These are phyloP conservation scores for Triticum turgidum DNA, from an alignment of 176 grass and related monocot genomes.

Conservation along the genomic window DNA sequence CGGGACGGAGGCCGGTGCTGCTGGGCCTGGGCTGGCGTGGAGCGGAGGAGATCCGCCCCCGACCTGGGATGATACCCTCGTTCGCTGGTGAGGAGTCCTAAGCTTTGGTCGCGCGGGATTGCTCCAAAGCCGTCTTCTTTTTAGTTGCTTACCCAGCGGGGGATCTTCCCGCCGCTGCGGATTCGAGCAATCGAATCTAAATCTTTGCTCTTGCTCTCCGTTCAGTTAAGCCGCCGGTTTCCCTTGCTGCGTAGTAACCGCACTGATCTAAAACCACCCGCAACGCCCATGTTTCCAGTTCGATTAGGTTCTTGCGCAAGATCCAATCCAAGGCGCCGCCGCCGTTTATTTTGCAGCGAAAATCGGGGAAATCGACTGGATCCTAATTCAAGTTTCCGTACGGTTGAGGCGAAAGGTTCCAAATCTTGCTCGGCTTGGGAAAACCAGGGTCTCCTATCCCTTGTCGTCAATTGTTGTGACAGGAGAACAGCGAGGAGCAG, in stretches of 20 bases:
- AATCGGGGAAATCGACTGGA: neutral
- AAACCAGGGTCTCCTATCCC: neutral
- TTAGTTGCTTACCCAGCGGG: neutral
- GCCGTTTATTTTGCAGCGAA: neutral
- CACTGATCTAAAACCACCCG: too few species aligned
- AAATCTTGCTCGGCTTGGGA: neutral
- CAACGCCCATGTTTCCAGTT: neutral
- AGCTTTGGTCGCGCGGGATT: neutral
- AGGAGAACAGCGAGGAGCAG: neutral
- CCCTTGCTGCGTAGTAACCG: neutral
- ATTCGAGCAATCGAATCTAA: neutral
- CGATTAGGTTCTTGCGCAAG: neutral
- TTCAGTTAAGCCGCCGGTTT: neutral
- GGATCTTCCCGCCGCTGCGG: neutral
- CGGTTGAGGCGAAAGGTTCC: neutral
- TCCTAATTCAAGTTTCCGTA: neutral
- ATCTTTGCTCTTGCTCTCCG: neutral
- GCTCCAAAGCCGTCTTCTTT: neutral
- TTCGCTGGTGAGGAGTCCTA: neutral
- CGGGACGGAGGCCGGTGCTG: neutral
- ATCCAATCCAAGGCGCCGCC: neutral
- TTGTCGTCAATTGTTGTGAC: neutral
- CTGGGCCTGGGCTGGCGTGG: neutral
- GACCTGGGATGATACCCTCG: neutral
- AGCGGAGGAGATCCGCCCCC: constrained; percentile 16